A percentile compares a stretch with the other conserved stretches of the same genome.
Evolutionary conservation across 805 yeast species (phyloP).

Genomic region (Candida pini): DNA sequence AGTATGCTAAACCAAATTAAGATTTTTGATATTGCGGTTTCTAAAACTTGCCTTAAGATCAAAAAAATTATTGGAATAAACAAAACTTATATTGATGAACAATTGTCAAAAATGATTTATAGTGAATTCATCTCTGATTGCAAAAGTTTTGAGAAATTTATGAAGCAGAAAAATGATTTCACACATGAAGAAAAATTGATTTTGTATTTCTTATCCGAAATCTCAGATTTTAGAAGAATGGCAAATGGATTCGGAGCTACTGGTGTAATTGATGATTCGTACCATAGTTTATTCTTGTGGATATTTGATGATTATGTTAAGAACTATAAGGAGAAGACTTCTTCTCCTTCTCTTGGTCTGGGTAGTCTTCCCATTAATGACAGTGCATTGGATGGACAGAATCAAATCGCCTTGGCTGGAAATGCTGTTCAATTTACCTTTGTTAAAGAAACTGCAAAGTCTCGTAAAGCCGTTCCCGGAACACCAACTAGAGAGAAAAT

Average conservation of each 20-base stretch:
- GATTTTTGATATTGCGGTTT: conserved; percentile 63
- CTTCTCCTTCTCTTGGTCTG: conserved; percentile 1
- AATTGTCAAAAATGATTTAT: conserved; percentile 40
- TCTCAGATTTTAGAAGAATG: conserved; percentile 58
- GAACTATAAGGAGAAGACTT: conserved; percentile 8
- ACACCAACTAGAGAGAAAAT: conserved; percentile 30
- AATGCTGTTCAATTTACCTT: conserved; percentile 1
- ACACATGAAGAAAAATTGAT: conserved; percentile 33
- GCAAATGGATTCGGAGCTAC: conserved; percentile 83
- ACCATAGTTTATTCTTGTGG: conserved; percentile 53
- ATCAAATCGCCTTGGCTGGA: too few species aligned
- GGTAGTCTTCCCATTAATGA: background rate
- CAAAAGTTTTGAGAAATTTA: conserved; percentile 25
- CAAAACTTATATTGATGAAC: conserved; percentile 44
- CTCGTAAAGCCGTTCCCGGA: conserved; percentile 5
- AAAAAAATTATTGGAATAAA: conserved; percentile 39
- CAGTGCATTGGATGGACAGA: background rate
- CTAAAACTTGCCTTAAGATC: conserved; percentile 44
- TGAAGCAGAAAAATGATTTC: conserved; percentile 25
- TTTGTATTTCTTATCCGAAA: conserved; percentile 42
- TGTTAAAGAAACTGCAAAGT: conserved; percentile 3
- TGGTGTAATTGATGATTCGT: conserved; percentile 66
- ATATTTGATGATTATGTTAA: conserved; percentile 31
- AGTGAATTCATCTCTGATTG: conserved; percentile 37
- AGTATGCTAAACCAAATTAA: conserved; percentile 62